Percentiles rank a stretch among this genome's conserved stretches.
Evolutionary conservation across 768 basidiomycete species (phyloP).

Genomic region (Mycena galericulata): DNA sequence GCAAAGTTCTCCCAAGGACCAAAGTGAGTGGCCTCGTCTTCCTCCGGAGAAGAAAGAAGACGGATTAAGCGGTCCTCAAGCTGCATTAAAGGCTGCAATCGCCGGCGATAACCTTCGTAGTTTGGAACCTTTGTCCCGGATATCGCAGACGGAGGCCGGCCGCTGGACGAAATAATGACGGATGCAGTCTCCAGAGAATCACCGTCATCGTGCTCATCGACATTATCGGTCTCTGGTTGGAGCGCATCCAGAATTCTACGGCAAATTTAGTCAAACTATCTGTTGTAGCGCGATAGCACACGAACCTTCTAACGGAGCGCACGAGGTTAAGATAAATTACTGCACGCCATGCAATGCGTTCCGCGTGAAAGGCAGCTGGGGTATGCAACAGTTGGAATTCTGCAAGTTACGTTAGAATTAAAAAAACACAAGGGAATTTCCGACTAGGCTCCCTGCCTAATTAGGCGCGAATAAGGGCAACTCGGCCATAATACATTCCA

Average conservation of each 20-base stretch:
- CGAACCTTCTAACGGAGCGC: slow-evolving; percentile 80
- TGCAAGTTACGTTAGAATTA: slow-evolving; percentile 44
- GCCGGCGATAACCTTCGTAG: slow-evolving; percentile 70
- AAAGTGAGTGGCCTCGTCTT: slow-evolving; percentile 76
- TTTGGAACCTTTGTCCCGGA: slow-evolving; percentile 63
- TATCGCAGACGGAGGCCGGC: slow-evolving; percentile 64
- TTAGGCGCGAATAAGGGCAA: slow-evolving; percentile 25
- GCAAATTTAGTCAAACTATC: slow-evolving; percentile 34
- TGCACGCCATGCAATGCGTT: slow-evolving; percentile 87
- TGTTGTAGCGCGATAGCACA: slow-evolving; percentile 22
- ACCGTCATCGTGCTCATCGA: slow-evolving; percentile 69
- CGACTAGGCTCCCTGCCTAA: slow-evolving; percentile 19
- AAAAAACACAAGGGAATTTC: background rate
- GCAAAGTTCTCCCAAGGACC: slow-evolving; percentile 54
- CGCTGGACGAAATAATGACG: slow-evolving; percentile 63
- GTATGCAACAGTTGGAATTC: slow-evolving; percentile 89
- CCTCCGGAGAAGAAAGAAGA: slow-evolving; percentile 76
- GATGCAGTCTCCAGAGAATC: slow-evolving; percentile 64
- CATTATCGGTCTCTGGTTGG: slow-evolving; percentile 69
- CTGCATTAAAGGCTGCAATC: slow-evolving; percentile 75
- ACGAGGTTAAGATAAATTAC: slow-evolving; percentile 92
- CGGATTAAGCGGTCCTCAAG: slow-evolving; percentile 78
- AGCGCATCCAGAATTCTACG: slow-evolving; percentile 82
- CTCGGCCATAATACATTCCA: slow-evolving; percentile 32
- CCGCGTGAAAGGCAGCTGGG: slow-evolving; percentile 80